Evolutionary conservation across 2,329 filamentous ascomycete species (phyloP), one percentile per base, ranked within the genome.

Genomic region (Fusarium avenaceum): DNA sequence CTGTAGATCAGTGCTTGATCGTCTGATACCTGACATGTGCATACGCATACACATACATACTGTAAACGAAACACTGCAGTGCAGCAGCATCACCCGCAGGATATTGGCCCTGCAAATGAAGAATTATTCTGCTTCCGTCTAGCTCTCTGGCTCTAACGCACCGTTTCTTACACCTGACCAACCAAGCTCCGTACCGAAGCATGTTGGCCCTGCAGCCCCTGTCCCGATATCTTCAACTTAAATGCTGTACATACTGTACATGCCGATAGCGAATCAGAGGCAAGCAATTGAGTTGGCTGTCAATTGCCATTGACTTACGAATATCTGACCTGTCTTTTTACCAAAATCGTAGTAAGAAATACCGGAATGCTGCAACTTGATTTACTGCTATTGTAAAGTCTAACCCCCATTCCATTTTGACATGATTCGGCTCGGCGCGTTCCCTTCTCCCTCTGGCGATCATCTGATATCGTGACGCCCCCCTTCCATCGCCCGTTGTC

Each of bases 401-500:
- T 9, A 43, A 55, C 53, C 24, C 14, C 46, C 35, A 65, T 44
- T 33, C 59, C 49, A 46, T 38, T 24, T 54, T 32, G 22, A 50
- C 17, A 35, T 38, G 63, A 50, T 42, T 67, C 68, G 68, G 69
- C 57, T 64, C 67, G 68, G 55, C 57, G 46, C 62, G 62, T 46
- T 59, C 60, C 57, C 61, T 64, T 67, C 45, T 45, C 51, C 45
- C 24, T 60, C 38, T 38, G 56, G 24, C 44, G 43, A 65, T 65
- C 47, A 17, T 65, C 26, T 26, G 43, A 49, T 48, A 62, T 52
- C 22, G 58, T 52, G 38, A 69, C 42, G 32, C 57, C 65, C 48
- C 28, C 28, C 28, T 13, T 14, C 30, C 42, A 32, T 28, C 65
- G 35, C 42, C 35, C 15, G 19, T 38, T 43, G 6, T 32, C 30